These are phyloP conservation scores for Coemansia biformis DNA, from an alignment of 192 early-diverging fungal species.

Conservation along the genomic window DNA sequence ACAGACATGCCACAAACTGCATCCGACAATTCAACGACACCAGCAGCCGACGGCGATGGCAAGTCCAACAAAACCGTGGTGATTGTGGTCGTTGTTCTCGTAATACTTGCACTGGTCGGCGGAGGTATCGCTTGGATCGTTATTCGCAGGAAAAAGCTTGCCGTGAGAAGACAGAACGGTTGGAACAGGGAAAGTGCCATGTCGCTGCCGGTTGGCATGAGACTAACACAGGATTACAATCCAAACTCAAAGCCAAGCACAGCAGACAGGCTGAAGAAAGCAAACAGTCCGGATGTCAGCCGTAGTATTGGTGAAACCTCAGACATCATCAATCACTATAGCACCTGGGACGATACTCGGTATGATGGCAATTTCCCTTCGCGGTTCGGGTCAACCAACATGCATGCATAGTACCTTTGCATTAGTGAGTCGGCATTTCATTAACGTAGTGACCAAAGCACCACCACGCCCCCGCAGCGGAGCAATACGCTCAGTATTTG, in stretches of 20 bases:
- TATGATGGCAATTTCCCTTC: too few species aligned
- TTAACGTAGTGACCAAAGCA: too few species aligned
- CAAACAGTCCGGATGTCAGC: too few species aligned
- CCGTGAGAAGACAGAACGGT: conserved; percentile 1
- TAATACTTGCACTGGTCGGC: conserved; percentile 1
- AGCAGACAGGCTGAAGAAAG: too few species aligned
- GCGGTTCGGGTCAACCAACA: too few species aligned
- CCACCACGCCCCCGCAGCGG: too few species aligned
- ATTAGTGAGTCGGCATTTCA: too few species aligned
- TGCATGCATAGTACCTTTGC: too few species aligned
- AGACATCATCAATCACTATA: conserved; percentile 8
- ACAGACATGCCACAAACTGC: neutral
- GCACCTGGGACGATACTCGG: neutral
- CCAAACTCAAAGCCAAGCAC: too few species aligned
- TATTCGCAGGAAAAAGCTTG: conserved; percentile 4
- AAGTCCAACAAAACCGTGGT: conserved; percentile 3
- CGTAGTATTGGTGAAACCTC: too few species aligned
- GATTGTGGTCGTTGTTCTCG: neutral
- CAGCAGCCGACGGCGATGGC: too few species aligned
- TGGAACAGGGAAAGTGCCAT: conserved; percentile 4
- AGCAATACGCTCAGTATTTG: too few species aligned
- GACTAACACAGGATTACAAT: neutral
- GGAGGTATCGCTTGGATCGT: conserved; percentile 3
- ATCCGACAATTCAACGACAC: neutral
- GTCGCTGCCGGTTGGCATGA: conserved; percentile 3